Evolutionary conservation across 2,329 filamentous ascomycete genomes (phyloP).

Genomic region (Aspergillus neoniger): DNA sequence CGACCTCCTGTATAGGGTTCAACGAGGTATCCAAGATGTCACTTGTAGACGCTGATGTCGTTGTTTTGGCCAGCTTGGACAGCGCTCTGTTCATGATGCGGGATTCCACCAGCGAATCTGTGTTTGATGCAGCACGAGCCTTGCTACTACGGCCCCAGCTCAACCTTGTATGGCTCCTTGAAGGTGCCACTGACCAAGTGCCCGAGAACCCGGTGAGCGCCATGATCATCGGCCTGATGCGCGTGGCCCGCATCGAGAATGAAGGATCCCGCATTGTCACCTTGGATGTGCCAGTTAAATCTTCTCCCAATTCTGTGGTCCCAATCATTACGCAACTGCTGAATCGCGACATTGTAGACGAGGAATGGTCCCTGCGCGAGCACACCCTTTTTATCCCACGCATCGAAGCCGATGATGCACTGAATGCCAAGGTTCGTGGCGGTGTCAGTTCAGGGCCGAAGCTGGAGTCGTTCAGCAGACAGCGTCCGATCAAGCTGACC

Average conservation of each 20-base stretch:
- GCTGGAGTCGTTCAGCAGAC: background rate
- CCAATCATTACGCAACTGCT: background rate
- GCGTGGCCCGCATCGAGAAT: conserved; percentile 2
- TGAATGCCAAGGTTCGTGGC: conserved; percentile 4
- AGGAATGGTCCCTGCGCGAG: conserved; percentile 4
- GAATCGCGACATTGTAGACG: background rate
- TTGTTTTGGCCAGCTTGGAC: background rate
- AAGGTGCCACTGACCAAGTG: conserved; percentile 2
- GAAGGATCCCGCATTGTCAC: background rate
- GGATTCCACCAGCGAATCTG: background rate
- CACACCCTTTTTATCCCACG: conserved; percentile 5
- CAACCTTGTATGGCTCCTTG: background rate
- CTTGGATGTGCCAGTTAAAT: background rate
- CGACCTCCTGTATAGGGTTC: background rate
- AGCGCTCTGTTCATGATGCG: background rate
- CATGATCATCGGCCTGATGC: background rate
- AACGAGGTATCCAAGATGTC: background rate
- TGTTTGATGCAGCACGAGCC: background rate
- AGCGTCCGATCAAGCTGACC: background rate
- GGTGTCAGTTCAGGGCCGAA: conserved; percentile 1
- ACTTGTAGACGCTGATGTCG: background rate
- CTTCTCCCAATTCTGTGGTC: background rate
- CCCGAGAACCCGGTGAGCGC: background rate
- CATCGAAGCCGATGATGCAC: background rate
- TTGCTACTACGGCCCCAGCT: background rate